Evolutionary conservation across 2,329 filamentous ascomycete genomes (phyloP).

Genomic region (Aspergillus udagawae): DNA sequence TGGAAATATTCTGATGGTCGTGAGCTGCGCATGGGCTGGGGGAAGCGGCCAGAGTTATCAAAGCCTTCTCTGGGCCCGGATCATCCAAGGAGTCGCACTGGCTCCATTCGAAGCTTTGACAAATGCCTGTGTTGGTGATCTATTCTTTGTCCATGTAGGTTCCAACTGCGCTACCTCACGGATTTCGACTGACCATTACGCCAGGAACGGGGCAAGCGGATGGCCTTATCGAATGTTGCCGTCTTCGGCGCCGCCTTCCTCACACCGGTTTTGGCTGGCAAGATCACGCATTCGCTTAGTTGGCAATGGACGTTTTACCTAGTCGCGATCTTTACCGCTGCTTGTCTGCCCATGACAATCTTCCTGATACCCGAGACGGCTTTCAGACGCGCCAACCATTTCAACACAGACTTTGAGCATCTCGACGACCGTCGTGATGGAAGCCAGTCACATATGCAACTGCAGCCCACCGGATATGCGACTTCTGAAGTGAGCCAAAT

Average conservation of each 20-base stretch:
- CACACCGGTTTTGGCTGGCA: slow-evolving; percentile 86
- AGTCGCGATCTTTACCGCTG: slow-evolving; percentile 75
- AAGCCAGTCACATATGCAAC: slow-evolving; percentile 12
- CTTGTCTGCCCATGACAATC: slow-evolving; percentile 65
- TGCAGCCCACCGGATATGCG: slow-evolving; percentile 1
- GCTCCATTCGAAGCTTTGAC: slow-evolving; percentile 88
- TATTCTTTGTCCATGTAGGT: slow-evolving; percentile 82
- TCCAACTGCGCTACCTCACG: not conserved
- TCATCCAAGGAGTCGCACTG: slow-evolving; percentile 80
- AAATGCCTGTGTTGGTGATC: slow-evolving; percentile 81
- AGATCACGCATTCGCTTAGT: slow-evolving; percentile 71
- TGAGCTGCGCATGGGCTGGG: slow-evolving; percentile 74
- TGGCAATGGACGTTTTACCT: slow-evolving; percentile 90
- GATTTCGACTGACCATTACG: not conserved
- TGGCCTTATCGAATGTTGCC: slow-evolving; percentile 74
- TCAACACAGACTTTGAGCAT: slow-evolving; percentile 65
- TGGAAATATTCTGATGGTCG: slow-evolving; percentile 68
- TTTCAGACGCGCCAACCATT: slow-evolving; percentile 60
- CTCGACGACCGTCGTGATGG: slow-evolving; percentile 20
- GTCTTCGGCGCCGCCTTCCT: slow-evolving; percentile 68
- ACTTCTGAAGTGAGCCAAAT: slow-evolving; percentile 9
- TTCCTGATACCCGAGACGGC: slow-evolving; percentile 84
- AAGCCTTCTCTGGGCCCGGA: slow-evolving; percentile 70
- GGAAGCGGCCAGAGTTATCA: slow-evolving; percentile 63
- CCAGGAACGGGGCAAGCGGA: slow-evolving; percentile 72